Conservation (phyloP, 768 basidiomycete species). For the Strobilomyces dryophilus region DNA sequence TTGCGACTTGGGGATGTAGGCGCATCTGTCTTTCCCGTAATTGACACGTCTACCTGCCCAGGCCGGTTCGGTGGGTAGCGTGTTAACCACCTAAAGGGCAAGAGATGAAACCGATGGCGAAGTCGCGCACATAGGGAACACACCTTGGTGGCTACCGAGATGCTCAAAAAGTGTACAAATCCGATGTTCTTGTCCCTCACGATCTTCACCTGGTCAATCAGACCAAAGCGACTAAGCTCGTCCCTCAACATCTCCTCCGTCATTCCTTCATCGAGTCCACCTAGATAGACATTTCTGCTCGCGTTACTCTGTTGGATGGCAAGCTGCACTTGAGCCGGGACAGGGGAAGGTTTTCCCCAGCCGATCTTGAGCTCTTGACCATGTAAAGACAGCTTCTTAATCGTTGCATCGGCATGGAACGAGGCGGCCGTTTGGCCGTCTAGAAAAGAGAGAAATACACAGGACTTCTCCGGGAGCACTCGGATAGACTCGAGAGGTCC, state of each 20-base stretch:
- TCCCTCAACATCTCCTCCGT: slow-evolving; percentile 92
- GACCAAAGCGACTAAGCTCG: slow-evolving; percentile 86
- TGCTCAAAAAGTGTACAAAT: slow-evolving; percentile 97
- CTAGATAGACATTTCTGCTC: slow-evolving; percentile 93
- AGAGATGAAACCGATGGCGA: neutral
- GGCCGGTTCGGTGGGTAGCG: slow-evolving; percentile 83
- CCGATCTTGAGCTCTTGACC: slow-evolving; percentile 98
- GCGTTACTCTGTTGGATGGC: slow-evolving; percentile 93
- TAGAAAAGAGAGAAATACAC: slow-evolving; percentile 97
- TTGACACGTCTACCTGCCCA: slow-evolving; percentile 98
- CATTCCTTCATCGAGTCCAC: slow-evolving; percentile 83
- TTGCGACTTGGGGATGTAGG: slow-evolving; percentile 94
- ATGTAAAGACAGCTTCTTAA: slow-evolving; percentile 91
- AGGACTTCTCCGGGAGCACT: slow-evolving; percentile 93
- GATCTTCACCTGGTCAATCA: slow-evolving; percentile 99
- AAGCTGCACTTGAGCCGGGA: slow-evolving; percentile 79
- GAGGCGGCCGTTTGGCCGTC: slow-evolving; percentile 90
- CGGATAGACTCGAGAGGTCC: slow-evolving; percentile 94
- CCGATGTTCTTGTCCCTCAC: slow-evolving; percentile 99
- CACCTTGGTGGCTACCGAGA: slow-evolving; percentile 93
- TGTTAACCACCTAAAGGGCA: slow-evolving; percentile 74
- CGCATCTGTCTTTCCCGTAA: slow-evolving; percentile 98
- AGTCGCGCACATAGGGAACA: slow-evolving; percentile 4
- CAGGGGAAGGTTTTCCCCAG: slow-evolving; percentile 93
- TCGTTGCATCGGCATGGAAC: slow-evolving; percentile 94